phyloP scores from a whole-genome alignment of 352 stramenopile species.

The Phytophthora pisi region DNA sequence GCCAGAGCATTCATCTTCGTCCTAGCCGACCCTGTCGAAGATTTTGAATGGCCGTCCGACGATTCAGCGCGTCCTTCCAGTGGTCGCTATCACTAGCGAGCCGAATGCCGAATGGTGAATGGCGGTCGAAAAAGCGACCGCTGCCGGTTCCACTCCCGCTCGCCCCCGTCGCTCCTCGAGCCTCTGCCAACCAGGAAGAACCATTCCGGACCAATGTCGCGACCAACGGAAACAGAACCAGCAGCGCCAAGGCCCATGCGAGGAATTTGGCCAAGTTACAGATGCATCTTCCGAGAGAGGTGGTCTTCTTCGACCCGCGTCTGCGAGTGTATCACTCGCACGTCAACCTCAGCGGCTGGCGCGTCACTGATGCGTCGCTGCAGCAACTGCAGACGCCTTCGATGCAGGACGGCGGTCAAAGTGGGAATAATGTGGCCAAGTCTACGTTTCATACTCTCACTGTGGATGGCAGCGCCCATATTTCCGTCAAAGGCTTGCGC shows the following conservation, averaged over 20 bases:
- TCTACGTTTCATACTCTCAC: slow-evolving; percentile 30
- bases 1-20: slow-evolving; percentile 1
- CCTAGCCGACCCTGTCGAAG: slow-evolving; percentile 2
- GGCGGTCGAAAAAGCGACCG: slow-evolving; percentile 33
- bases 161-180: slow-evolving; percentile 9
- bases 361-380: slow-evolving; percentile 42
- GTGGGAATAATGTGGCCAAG: slow-evolving; percentile 8
- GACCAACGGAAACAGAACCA: slow-evolving; percentile 15
- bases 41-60: slow-evolving; percentile 16
- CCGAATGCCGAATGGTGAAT: slow-evolving; percentile 34
- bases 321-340: slow-evolving; percentile 43
- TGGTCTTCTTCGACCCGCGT: slow-evolving; percentile 43
- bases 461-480: slow-evolving; percentile 27
- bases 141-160: slow-evolving; percentile 17
- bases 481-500: slow-evolving; percentile 29
- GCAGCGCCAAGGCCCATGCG: slow-evolving; percentile 24
- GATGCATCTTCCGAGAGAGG: slow-evolving; percentile 43
- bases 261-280: slow-evolving; percentile 38
- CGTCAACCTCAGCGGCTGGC: slow-evolving; percentile 64
- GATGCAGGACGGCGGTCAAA: slow-evolving; percentile 2
- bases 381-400: slow-evolving; percentile 30
- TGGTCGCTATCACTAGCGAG: slow-evolving; percentile 4
- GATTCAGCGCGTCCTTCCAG: slow-evolving; percentile 31
- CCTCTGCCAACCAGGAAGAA: slow-evolving; percentile 33
- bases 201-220: background rate